A percentile compares a stretch with the other conserved stretches of the same genome.
Evolutionary conservation across 345 rosid genomes (phyloP).

Genomic region (Rhizophora mangle): DNA sequence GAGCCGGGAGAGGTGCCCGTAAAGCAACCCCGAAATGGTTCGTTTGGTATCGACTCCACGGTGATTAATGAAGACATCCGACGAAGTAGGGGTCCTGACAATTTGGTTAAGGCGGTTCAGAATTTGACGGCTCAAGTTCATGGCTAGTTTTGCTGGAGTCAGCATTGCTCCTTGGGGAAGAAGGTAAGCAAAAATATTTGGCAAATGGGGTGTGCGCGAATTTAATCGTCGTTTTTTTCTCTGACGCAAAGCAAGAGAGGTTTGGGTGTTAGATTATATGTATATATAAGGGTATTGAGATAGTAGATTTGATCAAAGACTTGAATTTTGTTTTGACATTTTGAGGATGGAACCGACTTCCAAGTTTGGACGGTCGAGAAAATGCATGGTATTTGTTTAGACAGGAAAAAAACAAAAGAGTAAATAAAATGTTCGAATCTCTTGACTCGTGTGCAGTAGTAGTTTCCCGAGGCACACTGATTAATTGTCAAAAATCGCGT

Average conservation of each 20-base stretch:
- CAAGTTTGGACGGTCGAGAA: slow-evolving; percentile 17
- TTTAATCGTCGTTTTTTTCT: too few species aligned
- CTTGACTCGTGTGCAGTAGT: too few species aligned
- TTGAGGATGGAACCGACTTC: neutral
- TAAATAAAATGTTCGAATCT: too few species aligned
- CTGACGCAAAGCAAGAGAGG: too few species aligned
- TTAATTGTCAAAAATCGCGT: too few species aligned
- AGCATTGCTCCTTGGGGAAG: slow-evolving; percentile 44
- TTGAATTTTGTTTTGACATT: neutral
- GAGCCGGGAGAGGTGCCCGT: slow-evolving; percentile 41
- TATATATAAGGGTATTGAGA: too few species aligned
- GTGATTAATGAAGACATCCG: slow-evolving; percentile 83
- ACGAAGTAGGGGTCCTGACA: neutral
- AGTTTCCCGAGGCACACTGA: too few species aligned
- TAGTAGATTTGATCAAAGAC: neutral
- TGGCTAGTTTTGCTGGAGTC: slow-evolving; percentile 28
- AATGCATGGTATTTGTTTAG: slow-evolving; percentile 16
- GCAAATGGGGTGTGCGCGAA: neutral
- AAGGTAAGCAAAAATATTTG: neutral
- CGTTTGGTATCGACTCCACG: slow-evolving; percentile 77
- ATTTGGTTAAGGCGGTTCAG: slow-evolving; percentile 9
- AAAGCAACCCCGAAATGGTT: slow-evolving; percentile 62
- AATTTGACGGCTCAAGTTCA: slow-evolving; percentile 19
- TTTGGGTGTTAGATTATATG: too few species aligned
- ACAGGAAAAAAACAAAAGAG: neutral